Evolutionary conservation across 1,139 yeast species (phyloP), one percentile per base, ranked within the genome.

Genomic region (Pneumocystis jirovecii): DNA sequence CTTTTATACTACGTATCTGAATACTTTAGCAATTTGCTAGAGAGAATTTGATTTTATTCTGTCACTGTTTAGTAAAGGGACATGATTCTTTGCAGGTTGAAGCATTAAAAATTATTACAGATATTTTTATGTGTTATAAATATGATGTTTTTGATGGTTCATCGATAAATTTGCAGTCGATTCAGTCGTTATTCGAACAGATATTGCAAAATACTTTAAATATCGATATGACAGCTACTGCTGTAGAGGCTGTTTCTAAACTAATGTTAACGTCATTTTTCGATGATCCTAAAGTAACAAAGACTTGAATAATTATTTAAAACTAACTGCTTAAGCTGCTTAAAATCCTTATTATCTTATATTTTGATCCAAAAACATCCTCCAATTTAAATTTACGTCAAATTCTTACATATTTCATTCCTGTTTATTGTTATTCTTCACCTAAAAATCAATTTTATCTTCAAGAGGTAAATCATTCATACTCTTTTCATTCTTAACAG

Each of bases 191-290:
- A 63, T 86, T 87, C 69, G 85, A 84, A 76, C 83, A 85, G 72
- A 83, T 87, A 0, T 77, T 90, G 69, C 70, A 70, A 45, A 71
- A 61, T 63, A 78, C 77, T 60, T 83, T 82, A 6, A 78, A 82
- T 71, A 87, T 87, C 0, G 83, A 82, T 60, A 80, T 89, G 35
- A 96, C 89, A 73, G 85, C 93, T 0, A 79, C 84, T 0, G 88
- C 93, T 6, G 96, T 95, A 0, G 96, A 89, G 72, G 96, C 96
- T 0, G 77, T 91, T 37, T 88, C 93, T 72, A 91, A 93, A 75
- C 77, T 93, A 64, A 83, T 86, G 70, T 78, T 93, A 65, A 89
- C 93, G 17, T 96, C 88, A 69, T 82, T 88, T 35, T 81, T 90
- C 68, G 81, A 79, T 25, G 90, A 86, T 71, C 84, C 83, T 64